These are phyloP conservation scores for Graphilbum sp. DNA, from an alignment of 2,329 filamentous ascomycete species.

Conservation along the genomic window DNA sequence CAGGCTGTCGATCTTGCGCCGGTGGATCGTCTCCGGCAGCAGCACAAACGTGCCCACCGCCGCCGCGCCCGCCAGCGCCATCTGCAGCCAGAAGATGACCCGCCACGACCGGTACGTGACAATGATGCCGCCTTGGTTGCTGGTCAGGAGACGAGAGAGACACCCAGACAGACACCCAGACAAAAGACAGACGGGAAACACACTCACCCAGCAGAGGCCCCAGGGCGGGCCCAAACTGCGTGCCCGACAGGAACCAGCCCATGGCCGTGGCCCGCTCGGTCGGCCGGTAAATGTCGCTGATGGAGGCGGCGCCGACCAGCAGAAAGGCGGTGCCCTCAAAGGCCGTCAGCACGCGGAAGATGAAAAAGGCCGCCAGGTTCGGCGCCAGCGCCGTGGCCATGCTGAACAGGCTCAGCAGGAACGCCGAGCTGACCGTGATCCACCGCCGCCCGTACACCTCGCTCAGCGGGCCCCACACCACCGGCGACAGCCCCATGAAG, in stretches of 20 bases:
- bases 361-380: conserved; percentile 47
- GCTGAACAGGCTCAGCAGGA: conserved; percentile 46
- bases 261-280: conserved; percentile 49
- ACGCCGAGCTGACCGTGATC: conserved; percentile 36
- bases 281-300: conserved; percentile 39
- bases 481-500: conserved; percentile 51
- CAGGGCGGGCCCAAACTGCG: conserved; percentile 46
- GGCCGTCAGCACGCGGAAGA: conserved; percentile 53
- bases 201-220: conserved; percentile 37
- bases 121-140: conserved; percentile 45
- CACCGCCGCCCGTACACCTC: conserved; percentile 37
- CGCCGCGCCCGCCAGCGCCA: conserved; percentile 40
- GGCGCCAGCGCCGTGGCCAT: conserved; percentile 51
- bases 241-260: conserved; percentile 50
- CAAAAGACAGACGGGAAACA: neutral
- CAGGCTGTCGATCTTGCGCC: conserved; percentile 37
- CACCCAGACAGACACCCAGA: neutral
- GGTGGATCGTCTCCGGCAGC: conserved; percentile 52
- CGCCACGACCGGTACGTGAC: conserved; percentile 52
- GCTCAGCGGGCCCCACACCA: conserved; percentile 51
- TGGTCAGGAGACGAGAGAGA: neutral
- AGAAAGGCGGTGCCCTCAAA: conserved; percentile 56
- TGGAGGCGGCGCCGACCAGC: conserved; percentile 47
- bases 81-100: conserved; percentile 55
- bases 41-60: conserved; percentile 39